Percentiles rank a stretch among this genome's conserved stretches.
phyloP scores from a whole-genome alignment of 1,139 yeast genomes.

The Debaryomyces sp. region DNA sequence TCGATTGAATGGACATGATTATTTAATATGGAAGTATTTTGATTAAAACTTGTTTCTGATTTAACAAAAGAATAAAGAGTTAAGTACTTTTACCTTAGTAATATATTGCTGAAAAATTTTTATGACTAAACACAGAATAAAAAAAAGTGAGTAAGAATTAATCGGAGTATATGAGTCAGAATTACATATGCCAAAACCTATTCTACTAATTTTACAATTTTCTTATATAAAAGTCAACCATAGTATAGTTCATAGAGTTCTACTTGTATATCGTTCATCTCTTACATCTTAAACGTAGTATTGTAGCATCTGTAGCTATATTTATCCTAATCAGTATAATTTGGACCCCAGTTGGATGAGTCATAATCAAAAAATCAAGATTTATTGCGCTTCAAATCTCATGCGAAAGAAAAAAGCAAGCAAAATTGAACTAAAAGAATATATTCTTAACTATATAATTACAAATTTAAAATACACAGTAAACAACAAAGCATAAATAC shows the following conservation, averaged over 20 bases:
- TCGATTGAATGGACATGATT: slow-evolving; percentile 26
- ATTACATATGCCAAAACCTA: background rate
- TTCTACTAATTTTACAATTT: background rate
- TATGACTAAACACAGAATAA: slow-evolving; percentile 6
- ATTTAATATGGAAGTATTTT: background rate
- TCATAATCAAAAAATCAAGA: slow-evolving; percentile 1
- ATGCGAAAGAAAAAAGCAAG: background rate
- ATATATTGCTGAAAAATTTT: slow-evolving; percentile 8
- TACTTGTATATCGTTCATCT: background rate
- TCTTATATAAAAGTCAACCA: background rate
- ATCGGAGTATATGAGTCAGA: slow-evolving; percentile 4
- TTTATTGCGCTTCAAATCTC: background rate
- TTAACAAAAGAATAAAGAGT: background rate
- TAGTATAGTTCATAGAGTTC: background rate
- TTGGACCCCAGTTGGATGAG: slow-evolving; percentile 5
- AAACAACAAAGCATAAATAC: background rate
- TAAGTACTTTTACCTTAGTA: background rate
- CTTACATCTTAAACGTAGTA: background rate
- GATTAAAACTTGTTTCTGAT: background rate
- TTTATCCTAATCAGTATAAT: background rate
- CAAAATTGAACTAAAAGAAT: background rate
- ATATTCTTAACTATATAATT: background rate
- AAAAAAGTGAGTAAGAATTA: slow-evolving; percentile 3
- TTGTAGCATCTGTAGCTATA: background rate
- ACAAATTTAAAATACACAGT: slow-evolving; percentile 6